Percentiles rank a stretch among this genome's conserved stretches.
phyloP scores from a whole-genome alignment of 2,329 filamentous ascomycete species.

The Paraconiothyrium brasiliense region DNA sequence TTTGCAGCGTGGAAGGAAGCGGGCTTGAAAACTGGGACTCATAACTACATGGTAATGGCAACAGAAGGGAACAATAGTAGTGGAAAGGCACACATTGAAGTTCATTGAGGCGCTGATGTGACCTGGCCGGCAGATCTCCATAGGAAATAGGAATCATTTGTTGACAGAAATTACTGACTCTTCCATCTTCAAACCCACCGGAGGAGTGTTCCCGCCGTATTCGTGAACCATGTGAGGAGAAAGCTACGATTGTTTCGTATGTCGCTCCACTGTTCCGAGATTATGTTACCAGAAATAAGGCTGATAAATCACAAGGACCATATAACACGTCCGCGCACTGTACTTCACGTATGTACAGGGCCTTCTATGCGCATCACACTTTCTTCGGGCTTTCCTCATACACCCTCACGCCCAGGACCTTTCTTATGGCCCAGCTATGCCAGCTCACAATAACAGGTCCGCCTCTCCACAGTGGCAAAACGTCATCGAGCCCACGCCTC shows the following conservation, averaged over 20 bases:
- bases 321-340: background rate
- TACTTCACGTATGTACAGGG: background rate
- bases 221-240: too few relatives aligned
- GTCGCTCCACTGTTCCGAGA: background rate
- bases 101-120: background rate
- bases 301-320: background rate
- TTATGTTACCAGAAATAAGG: background rate
- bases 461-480: slow-evolving; percentile 4
- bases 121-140: background rate
- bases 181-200: too few relatives aligned
- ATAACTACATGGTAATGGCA: slow-evolving; percentile 53
- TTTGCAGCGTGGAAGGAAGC: slow-evolving; percentile 38
- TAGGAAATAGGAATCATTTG: background rate
- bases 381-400: background rate
- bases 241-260: background rate
- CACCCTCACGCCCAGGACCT: background rate
- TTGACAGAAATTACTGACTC: too few relatives aligned
- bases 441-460: background rate
- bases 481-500: slow-evolving; percentile 1
- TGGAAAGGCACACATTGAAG: slow-evolving; percentile 14
- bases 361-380: background rate
- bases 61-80: slow-evolving; percentile 58
- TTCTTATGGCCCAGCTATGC: slow-evolving; percentile 6
- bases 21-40: slow-evolving; percentile 29
- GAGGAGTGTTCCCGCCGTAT: background rate